These are phyloP conservation scores for Botryotinia narcissicola DNA, from an alignment of 2,329 filamentous ascomycete genomes.

Conservation along the genomic window DNA sequence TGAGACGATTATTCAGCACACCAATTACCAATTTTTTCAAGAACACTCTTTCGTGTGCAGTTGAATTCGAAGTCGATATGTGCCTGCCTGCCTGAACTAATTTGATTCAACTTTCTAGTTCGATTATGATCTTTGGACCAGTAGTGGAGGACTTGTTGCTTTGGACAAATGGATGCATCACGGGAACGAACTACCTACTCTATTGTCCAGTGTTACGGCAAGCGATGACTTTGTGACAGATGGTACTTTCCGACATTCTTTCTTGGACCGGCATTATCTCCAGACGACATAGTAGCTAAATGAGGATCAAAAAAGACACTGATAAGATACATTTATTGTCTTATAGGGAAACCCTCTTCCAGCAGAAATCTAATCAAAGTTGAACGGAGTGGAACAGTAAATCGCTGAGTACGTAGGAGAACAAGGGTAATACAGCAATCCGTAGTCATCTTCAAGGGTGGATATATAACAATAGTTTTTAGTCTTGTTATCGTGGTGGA, in stretches of 20 bases:
- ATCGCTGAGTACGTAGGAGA: background rate
- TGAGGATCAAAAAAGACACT: too few relatives aligned
- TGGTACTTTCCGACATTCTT: background rate
- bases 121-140: background rate
- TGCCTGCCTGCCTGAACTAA: background rate
- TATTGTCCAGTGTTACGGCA: background rate
- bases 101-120: background rate
- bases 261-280: background rate
- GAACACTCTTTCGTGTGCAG: background rate
- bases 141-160: too few relatives aligned
- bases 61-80: background rate
- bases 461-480: background rate
- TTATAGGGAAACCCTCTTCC: background rate
- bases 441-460: background rate
- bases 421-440: background rate
- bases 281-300: background rate
- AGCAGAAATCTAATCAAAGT: background rate
- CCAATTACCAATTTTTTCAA: constrained; percentile 13
- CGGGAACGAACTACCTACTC: background rate
- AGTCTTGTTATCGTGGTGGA: background rate
- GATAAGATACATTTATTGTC: background rate
- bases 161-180: background rate
- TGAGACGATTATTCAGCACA: constrained; percentile 23
- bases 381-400: background rate
- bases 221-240: background rate